Evolutionary conservation across 2,329 filamentous ascomycete species (phyloP).

Genomic region (Cordyceps militaris): DNA sequence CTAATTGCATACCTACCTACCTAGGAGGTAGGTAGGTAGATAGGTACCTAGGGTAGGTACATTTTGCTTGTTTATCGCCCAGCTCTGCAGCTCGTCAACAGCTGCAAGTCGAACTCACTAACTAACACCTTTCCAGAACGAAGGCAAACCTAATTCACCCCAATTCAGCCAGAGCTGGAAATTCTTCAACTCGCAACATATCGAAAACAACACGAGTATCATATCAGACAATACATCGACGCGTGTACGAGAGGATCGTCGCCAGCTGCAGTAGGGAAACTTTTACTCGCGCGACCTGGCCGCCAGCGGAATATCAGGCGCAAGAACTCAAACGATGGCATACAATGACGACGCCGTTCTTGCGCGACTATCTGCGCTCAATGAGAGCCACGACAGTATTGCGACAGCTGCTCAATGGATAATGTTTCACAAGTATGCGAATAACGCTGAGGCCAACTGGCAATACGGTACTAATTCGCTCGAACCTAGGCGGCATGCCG

Average conservation of each 20-base stretch:
- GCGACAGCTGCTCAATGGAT: conserved; percentile 97
- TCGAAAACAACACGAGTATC: neutral
- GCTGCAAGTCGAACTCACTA: neutral
- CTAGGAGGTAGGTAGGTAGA: neutral
- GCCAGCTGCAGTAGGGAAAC: neutral
- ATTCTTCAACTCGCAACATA: neutral
- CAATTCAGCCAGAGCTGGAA: neutral
- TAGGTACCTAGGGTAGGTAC: neutral
- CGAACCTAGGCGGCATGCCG: conserved; percentile 69
- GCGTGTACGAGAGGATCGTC: neutral
- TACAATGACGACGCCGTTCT: conserved; percentile 94
- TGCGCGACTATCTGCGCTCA: conserved; percentile 88
- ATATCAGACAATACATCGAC: neutral
- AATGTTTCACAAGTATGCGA: conserved; percentile 85
- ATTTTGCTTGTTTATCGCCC: conserved; percentile 1
- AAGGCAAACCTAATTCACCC: neutral
- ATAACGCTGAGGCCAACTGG: conserved; percentile 4
- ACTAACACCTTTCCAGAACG: neutral
- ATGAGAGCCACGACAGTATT: conserved; percentile 97
- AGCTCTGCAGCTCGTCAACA: neutral
- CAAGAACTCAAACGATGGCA: conserved; percentile 54
- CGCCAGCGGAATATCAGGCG: conserved; percentile 16
- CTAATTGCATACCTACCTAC: conserved; percentile 6
- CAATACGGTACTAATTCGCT: conserved; percentile 8
- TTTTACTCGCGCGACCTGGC: neutral